These are phyloP conservation scores for Pichia deserticola DNA, from an alignment of 805 yeast genomes.

Conservation along the genomic window DNA sequence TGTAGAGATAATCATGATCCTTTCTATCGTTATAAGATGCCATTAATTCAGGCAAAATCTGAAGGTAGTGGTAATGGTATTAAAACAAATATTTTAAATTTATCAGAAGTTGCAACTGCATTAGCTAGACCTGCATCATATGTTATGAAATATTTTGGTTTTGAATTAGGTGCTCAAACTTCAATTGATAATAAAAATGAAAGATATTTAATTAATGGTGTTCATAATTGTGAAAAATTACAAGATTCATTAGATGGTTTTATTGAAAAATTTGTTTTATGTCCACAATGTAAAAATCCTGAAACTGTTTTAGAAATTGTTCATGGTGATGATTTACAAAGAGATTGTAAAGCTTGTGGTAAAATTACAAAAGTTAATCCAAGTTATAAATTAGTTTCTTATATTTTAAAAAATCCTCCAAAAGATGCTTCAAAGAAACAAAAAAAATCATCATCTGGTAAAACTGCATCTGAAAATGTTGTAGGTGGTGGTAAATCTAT, in stretches of 20 bases:
- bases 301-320: constrained; percentile 87
- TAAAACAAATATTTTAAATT: constrained; percentile 87
- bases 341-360: constrained; percentile 99
- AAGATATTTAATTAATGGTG: constrained; percentile 90
- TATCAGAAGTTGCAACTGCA: constrained; percentile 90
- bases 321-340: constrained; percentile 65
- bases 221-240: constrained; percentile 79
- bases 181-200: constrained; percentile 71
- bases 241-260: constrained; percentile 95
- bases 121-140: constrained; percentile 89
- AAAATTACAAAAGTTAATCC: constrained; percentile 76
- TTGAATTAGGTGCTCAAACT: constrained; percentile 96
- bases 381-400: constrained; percentile 80
- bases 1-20: constrained; percentile 97
- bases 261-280: constrained; percentile 84
- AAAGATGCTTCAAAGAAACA: constrained; percentile 50
- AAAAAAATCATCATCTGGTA: constrained; percentile 39
- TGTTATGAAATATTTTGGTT: constrained; percentile 90
- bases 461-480: constrained; percentile 78
- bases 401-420: constrained; percentile 81
- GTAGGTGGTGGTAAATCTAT: constrained; percentile 83
- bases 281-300: constrained; percentile 94
- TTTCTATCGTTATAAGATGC: constrained; percentile 99
- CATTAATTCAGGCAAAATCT: constrained; percentile 91
- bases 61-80: constrained; percentile 99